These are phyloP conservation scores for Huiozyma naganishii DNA, from an alignment of 805 yeast genomes.

Conservation along the genomic window DNA sequence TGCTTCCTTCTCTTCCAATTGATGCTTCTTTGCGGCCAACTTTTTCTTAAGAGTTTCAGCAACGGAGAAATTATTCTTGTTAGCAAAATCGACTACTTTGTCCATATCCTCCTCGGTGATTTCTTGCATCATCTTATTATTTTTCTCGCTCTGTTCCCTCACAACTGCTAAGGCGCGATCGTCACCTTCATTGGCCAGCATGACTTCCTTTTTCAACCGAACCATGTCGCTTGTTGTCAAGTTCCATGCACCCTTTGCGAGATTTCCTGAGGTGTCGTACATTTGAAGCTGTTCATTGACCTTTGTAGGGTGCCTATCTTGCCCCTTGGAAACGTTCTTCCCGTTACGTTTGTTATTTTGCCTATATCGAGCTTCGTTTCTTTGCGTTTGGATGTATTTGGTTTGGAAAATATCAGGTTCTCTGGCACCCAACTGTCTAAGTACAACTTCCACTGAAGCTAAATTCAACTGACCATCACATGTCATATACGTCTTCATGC, in stretches of 20 bases:
- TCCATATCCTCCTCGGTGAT: constrained; percentile 22
- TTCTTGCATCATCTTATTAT: constrained; percentile 16
- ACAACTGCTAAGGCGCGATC: constrained; percentile 56
- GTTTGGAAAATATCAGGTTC: constrained; percentile 71
- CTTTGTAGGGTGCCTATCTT: constrained; percentile 62
- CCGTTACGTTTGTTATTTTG: constrained; percentile 34
- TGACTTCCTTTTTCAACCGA: constrained; percentile 47
- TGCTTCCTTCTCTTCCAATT: constrained; percentile 18
- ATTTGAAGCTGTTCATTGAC: constrained; percentile 68
- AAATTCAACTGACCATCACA: constrained; percentile 79
- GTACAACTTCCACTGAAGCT: constrained; percentile 61
- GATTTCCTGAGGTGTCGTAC: constrained; percentile 63
- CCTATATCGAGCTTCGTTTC: constrained; percentile 46
- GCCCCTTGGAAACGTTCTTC: constrained; percentile 55
- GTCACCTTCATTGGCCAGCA: constrained; percentile 63
- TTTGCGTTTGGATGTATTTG: constrained; percentile 56
- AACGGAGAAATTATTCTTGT: constrained; percentile 33
- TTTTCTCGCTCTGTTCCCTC: constrained; percentile 31
- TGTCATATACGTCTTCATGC: constrained; percentile 67
- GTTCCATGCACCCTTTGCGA: constrained; percentile 55
- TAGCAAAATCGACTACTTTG: constrained; percentile 27
- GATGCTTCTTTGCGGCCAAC: constrained; percentile 21
- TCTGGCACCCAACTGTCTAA: constrained; percentile 52
- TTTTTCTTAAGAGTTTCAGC: constrained; percentile 35
- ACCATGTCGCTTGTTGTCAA: constrained; percentile 64